Base-by-base conservation (phyloP, 306 rosid genomes). In the Myrica gale region DNA sequence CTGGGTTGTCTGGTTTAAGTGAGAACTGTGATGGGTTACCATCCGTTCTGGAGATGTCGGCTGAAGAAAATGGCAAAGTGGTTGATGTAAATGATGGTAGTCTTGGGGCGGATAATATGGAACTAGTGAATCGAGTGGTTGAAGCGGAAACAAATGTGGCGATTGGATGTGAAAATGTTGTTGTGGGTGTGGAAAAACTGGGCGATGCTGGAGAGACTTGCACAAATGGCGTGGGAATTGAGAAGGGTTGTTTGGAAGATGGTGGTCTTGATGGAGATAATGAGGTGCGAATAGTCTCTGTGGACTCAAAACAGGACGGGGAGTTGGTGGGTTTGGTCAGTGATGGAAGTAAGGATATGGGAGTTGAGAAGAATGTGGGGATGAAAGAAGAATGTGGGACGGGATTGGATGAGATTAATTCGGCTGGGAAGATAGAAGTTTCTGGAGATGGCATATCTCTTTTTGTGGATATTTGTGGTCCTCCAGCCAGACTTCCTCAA, bases 361-460 rank as follows among this genome's bases (percentile, higher is more conserved):
- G 19, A 19, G 78, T 23, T 32, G 73, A 39, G 52, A 61, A 68
- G 60, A 50, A 41, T 42, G 80, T 79, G 41, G 78, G 55, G 9
- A 45, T 17, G 62, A 46, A 32, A 68, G 84, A 77, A 62, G 74
- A 53, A 10, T 13, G 77, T 54, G 44, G 47, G 10, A 46, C 42
- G 6, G 78, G 55, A 70, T 63, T 58, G 37, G 71, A 83, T 67
- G 79, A 39, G 46, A 48, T 23, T 68, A 26, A 66, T 72, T 39
- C 71, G 6, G n/a, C 71, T 74, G n/a, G 21, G 58, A 72, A 86
- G 70, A 37, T 45, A 6, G 80, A 81, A 50, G 85, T 75, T 79
- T 79, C 78, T 10, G 82, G 75, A 57, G 79, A 80, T 56, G 85
- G 83, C 50, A 73, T 79, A 69, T 87, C 86, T 0, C 78, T 79